Evolutionary conservation across 176 grass and related monocot species (phyloP).

Genomic region (Eragrostis curvula): DNA sequence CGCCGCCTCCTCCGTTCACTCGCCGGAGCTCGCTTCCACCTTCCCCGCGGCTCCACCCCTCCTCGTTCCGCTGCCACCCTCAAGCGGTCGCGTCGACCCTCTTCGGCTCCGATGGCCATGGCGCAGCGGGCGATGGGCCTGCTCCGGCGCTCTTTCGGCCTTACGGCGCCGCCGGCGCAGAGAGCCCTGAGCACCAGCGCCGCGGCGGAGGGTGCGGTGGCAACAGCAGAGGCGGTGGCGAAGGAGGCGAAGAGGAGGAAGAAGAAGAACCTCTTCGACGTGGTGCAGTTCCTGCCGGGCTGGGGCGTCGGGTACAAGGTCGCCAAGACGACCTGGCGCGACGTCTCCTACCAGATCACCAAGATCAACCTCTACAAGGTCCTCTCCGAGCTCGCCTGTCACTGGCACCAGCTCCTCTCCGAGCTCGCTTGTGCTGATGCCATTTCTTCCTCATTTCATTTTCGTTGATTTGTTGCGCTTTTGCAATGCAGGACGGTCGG

Average conservation of each 20-base stretch:
- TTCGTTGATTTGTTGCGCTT: not conserved
- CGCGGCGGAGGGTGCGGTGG: not conserved
- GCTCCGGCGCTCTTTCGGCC: slow-evolving; percentile 39
- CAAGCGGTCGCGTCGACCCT: not conserved
- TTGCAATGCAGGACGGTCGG: slow-evolving; percentile 65
- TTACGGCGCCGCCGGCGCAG: slow-evolving; percentile 4
- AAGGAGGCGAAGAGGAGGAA: slow-evolving; percentile 61
- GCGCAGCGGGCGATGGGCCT: slow-evolving; percentile 36
- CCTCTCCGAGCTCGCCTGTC: not conserved
- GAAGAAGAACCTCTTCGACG: slow-evolving; percentile 95
- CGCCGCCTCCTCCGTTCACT: slow-evolving; percentile 7
- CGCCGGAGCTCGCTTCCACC: slow-evolving; percentile 7
- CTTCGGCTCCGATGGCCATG: not conserved
- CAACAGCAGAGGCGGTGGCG: slow-evolving; percentile 3
- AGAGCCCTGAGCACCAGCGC: slow-evolving; percentile 44
- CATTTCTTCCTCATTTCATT: not conserved
- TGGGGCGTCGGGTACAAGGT: slow-evolving; percentile 93
- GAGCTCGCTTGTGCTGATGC: not conserved
- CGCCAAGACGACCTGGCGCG: slow-evolving; percentile 91
- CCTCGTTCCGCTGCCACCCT: not conserved
- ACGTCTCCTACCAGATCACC: slow-evolving; percentile 88
- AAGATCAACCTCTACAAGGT: slow-evolving; percentile 99
- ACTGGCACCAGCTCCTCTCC: not conserved
- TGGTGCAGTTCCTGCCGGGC: slow-evolving; percentile 81
- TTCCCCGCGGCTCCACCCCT: not conserved